phyloP scores from a whole-genome alignment of 164 flowering plant genomes.

The Dillenia suffruticosa region DNA sequence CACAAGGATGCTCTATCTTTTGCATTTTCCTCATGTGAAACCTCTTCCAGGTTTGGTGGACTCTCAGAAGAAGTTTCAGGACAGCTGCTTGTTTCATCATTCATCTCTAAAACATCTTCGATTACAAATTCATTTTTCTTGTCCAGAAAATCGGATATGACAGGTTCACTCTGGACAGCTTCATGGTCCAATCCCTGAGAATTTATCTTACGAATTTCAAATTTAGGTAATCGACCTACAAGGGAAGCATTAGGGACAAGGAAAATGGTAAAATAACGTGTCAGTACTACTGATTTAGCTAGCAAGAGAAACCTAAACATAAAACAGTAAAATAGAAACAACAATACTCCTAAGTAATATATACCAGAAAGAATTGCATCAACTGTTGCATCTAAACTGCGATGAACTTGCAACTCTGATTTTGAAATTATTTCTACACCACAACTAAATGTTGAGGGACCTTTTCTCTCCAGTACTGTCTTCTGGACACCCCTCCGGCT shows the following conservation, averaged over 20 bases:
- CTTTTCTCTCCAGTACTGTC: slow-evolving; percentile 84
- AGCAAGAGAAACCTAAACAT: neutral
- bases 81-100: slow-evolving; percentile 13
- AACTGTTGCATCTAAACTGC: slow-evolving; percentile 81
- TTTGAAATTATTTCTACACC: slow-evolving; percentile 89
- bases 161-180: slow-evolving; percentile 19
- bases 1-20: slow-evolving; percentile 27
- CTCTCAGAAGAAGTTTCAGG: slow-evolving; percentile 19
- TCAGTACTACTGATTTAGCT: neutral
- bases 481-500: slow-evolving; percentile 86
- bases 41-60: slow-evolving; percentile 18
- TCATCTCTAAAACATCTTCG: slow-evolving; percentile 25
- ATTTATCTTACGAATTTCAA: slow-evolving; percentile 60
- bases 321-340: neutral
- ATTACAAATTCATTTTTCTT: slow-evolving; percentile 16
- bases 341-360: neutral
- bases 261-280: slow-evolving; percentile 2
- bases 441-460: slow-evolving; percentile 82
- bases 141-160: slow-evolving; percentile 11
- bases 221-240: slow-evolving; percentile 61
- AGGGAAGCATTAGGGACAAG: slow-evolving; percentile 6
- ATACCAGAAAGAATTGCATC: slow-evolving; percentile 86
- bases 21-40: slow-evolving; percentile 19
- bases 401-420: slow-evolving; percentile 72
- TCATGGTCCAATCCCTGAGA: slow-evolving; percentile 22